Evolutionary conservation across 345 rosid species (phyloP), one percentile per base, ranked within the genome.

Genomic region (Excoecaria agallocha): DNA sequence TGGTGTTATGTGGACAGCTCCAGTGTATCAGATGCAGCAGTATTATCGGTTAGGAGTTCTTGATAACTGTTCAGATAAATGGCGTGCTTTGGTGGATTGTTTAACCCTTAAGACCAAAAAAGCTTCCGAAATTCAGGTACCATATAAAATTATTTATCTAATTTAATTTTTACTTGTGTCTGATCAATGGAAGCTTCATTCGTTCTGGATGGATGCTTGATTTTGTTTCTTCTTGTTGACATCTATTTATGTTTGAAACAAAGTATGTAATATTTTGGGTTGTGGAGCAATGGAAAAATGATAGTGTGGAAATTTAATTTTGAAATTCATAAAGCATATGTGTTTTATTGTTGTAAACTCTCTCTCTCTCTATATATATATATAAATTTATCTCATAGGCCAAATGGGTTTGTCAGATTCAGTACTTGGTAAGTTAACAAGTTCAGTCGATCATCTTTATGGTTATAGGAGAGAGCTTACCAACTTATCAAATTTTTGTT

Each of bases 1-100:
- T 37, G 24, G 4, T 61, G 24, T 61, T 61, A 6, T 11, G 71
- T 60, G 60, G 9, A 7, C 90, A 93, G 97, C 94, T 74, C 94
- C 96, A 1, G 88, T 86, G 49, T 87, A 92, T 86, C 96, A 94
- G 84, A 76, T 90, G 91, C 96, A 92, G 85, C 94, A 88, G 84
- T 90, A 92, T 74, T 92, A 89, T 59, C 81, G 97, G 71, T 59
- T 82, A 66, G 97, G 97, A 59, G 81, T 64, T 65, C 80, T 94
- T 59, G 94, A 90, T 79, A 86, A 89, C 71, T 92, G 94, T 74
- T 79, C 84, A 8, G 65, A 50, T 65, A 90, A 94, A 78, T 88
- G 93, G 93, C 77, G 72, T 52, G 87, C 83, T 77, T 87, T 90
- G 66, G 69, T 78, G 73, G 91, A 89, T 67, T 90, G 94, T 81